A percentile compares a stretch with the other conserved stretches of the same genome.
Evolutionary conservation across 2,329 filamentous ascomycete species (phyloP).

Genomic region (Aureobasidium sp.): DNA sequence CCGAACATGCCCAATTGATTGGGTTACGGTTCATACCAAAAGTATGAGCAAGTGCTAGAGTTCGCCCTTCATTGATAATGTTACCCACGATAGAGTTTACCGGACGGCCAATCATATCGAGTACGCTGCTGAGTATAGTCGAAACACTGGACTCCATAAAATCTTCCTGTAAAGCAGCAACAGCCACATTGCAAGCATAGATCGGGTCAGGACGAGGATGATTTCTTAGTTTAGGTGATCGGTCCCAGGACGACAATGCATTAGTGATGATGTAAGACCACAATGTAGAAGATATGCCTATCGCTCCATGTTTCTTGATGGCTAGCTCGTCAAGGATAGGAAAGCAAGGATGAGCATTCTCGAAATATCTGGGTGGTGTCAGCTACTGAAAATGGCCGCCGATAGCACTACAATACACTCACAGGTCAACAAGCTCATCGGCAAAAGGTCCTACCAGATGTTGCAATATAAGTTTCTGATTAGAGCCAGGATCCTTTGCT

Average conservation of each 20-base stretch:
- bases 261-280: constrained; percentile 9
- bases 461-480: constrained; percentile 1
- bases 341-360: constrained; percentile 31
- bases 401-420: background rate
- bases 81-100: constrained; percentile 37
- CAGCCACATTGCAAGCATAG: constrained; percentile 38
- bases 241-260: background rate
- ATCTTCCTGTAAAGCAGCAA: constrained; percentile 37
- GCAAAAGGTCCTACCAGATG: constrained; percentile 4
- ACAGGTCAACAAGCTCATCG: constrained; percentile 6
- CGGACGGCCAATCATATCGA: constrained; percentile 37
- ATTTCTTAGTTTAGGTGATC: background rate
- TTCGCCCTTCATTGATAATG: constrained; percentile 47
- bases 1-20: constrained; percentile 45
- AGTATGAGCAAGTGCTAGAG: constrained; percentile 48
- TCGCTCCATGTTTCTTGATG: constrained; percentile 2
- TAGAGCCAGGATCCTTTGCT: constrained; percentile 10
- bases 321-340: constrained; percentile 33
- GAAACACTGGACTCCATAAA: constrained; percentile 36
- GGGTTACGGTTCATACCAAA: constrained; percentile 51
- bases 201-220: constrained; percentile 29
- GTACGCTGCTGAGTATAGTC: constrained; percentile 34
- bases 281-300: background rate
- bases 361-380: constrained; percentile 33
- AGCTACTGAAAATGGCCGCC: background rate